These are phyloP conservation scores for Pueraria montana DNA, from an alignment of 306 rosid species.

Conservation along the genomic window DNA sequence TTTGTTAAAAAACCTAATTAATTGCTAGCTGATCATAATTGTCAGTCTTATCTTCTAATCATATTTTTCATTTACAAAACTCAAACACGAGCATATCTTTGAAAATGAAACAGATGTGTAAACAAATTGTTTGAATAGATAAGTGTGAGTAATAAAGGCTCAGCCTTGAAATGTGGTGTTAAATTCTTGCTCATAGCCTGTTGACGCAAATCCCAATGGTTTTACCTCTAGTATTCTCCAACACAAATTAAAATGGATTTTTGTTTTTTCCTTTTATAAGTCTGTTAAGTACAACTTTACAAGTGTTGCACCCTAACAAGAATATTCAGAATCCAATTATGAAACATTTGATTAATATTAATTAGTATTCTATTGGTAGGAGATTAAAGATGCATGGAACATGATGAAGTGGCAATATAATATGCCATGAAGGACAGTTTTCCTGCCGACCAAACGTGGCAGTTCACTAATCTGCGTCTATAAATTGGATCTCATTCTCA, in stretches of 20 bases:
- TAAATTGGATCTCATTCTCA: background rate
- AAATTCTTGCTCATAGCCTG: background rate
- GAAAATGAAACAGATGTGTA: no score
- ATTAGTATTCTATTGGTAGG: background rate
- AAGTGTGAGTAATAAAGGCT: no score
- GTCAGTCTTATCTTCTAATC: no score
- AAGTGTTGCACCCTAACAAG: background rate
- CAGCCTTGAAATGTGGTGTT: background rate
- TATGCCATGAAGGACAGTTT: background rate
- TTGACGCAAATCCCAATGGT: background rate
- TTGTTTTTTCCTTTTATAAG: background rate
- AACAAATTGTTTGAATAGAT: no score
- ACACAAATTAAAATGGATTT: background rate
- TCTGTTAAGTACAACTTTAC: background rate
- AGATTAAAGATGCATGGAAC: background rate
- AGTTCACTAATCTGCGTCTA: background rate
- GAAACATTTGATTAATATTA: background rate
- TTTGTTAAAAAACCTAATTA: no score
- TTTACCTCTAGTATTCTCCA: background rate
- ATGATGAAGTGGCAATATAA: background rate
- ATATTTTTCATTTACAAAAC: no score
- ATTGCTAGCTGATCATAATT: no score
- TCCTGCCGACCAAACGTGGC: background rate
- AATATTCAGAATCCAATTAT: constrained; percentile 7
- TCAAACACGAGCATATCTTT: no score